Percentiles rank a stretch among this genome's conserved stretches.
Conservation (phyloP, 2,329 filamentous ascomycete species). For the Xylariaceae sp. region DNA sequence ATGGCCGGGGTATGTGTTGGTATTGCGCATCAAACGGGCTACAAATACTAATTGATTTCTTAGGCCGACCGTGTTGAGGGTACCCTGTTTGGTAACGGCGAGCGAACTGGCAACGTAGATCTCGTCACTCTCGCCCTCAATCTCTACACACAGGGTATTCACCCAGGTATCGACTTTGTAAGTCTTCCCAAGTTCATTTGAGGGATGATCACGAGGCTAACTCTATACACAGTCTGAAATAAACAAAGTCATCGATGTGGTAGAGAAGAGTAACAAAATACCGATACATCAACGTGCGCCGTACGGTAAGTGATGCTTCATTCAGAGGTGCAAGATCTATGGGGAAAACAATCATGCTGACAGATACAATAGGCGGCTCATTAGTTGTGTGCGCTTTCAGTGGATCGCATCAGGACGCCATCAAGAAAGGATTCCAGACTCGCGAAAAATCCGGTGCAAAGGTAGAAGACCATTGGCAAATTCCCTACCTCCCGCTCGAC, state of each 20-base stretch:
- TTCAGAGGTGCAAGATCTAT: no score
- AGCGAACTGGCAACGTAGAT: conserved; percentile 94
- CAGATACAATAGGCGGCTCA: conserved; percentile 51
- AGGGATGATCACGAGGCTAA: no score
- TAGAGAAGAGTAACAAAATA: conserved; percentile 93
- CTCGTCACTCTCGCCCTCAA: conserved; percentile 90
- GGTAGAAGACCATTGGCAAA: conserved; percentile 70
- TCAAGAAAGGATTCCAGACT: conserved; percentile 83
- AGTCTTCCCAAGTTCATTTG: no score
- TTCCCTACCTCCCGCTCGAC: conserved; percentile 91
- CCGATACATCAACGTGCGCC: conserved; percentile 86
- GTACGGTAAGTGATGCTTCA: conserved; percentile 54
- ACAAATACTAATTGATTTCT: no score
- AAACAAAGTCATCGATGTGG: conserved; percentile 78
- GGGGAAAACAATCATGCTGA: no score
- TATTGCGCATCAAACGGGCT: no score
- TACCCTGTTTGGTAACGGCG: conserved; percentile 90
- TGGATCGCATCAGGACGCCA: conserved; percentile 91
- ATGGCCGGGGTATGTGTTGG: conserved; percentile 67
- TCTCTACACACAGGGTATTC: conserved; percentile 89
- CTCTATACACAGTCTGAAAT: conserved; percentile 61
- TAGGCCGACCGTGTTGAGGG: conserved; percentile 85
- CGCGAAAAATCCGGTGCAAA: conserved; percentile 60
- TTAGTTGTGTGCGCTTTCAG: conserved; percentile 92
- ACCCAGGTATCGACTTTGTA: conserved; percentile 77